Evolutionary conservation across 164 flowering plant genomes (phyloP).

Genomic region (Vitis cinerea): DNA sequence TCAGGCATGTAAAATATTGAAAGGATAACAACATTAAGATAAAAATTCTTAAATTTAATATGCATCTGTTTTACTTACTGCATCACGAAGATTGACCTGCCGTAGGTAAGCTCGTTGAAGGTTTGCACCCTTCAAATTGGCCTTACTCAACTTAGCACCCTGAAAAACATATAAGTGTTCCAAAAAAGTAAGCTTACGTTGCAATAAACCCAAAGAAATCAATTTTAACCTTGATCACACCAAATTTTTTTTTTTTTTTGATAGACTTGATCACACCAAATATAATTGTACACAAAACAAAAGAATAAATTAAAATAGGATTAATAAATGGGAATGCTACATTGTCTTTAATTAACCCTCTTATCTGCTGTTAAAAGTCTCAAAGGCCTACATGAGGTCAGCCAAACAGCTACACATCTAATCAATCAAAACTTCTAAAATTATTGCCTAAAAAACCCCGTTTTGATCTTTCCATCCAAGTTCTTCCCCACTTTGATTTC

Average conservation of each 20-base stretch:
- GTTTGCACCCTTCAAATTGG: conserved; percentile 84
- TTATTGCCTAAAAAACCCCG: too few relatives aligned
- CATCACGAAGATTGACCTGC: conserved; percentile 78
- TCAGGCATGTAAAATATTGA: neutral
- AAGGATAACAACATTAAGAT: too few relatives aligned
- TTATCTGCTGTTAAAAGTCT: too few relatives aligned
- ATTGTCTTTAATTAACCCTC: too few relatives aligned
- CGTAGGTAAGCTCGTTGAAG: conserved; percentile 88
- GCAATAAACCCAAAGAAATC: neutral
- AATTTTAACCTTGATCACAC: neutral
- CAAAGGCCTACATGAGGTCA: too few relatives aligned
- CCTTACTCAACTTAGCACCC: conserved; percentile 83
- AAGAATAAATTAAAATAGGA: too few relatives aligned
- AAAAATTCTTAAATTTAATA: too few relatives aligned
- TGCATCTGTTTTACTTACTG: conserved; percentile 48
- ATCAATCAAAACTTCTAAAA: too few relatives aligned
- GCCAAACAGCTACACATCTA: too few relatives aligned
- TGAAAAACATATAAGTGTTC: conserved; percentile 18
- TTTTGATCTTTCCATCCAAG: too few relatives aligned
- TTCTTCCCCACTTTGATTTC: too few relatives aligned
- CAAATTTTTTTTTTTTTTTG: neutral
- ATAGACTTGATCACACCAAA: neutral
- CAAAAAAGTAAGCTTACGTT: neutral
- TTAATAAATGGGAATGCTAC: too few relatives aligned
- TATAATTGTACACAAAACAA: neutral